These are phyloP conservation scores for Naematelia encephala DNA, from an alignment of 768 basidiomycete species.

Conservation along the genomic window DNA sequence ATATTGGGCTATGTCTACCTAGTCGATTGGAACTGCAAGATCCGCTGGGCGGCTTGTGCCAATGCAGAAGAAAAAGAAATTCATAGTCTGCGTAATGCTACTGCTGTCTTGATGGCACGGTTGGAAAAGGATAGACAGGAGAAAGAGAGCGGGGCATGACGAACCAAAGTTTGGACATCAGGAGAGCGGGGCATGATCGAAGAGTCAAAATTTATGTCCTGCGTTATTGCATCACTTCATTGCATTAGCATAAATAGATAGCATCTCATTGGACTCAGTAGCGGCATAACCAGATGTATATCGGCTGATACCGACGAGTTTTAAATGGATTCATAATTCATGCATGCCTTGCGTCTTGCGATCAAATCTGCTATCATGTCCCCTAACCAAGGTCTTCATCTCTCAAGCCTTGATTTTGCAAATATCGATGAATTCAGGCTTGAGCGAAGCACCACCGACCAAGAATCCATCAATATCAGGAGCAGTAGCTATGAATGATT, in stretches of 20 bases:
- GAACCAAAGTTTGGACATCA: no score
- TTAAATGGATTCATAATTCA: no score
- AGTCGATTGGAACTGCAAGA: conserved; percentile 74
- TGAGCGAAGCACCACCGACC: conserved; percentile 94
- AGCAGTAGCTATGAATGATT: conserved; percentile 59
- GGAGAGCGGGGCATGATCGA: not conserved
- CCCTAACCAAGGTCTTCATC: no score
- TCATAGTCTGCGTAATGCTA: conserved; percentile 61
- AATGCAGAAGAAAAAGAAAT: conserved; percentile 74
- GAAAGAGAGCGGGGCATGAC: no score
- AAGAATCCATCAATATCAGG: conserved; percentile 95
- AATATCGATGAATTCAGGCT: conserved; percentile 92
- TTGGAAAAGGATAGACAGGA: conserved; percentile 15
- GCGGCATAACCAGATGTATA: no score
- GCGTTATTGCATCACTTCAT: no score
- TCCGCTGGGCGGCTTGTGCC: conserved; percentile 90
- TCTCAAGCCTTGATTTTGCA: conserved; percentile 59
- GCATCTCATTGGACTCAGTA: no score
- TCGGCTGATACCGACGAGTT: no score
- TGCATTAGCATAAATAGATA: no score
- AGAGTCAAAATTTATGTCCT: not conserved
- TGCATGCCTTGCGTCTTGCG: no score
- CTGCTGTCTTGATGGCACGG: conserved; percentile 48
- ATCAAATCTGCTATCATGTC: no score
- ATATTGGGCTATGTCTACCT: conserved; percentile 89